Evolutionary conservation across 2,329 filamentous ascomycete species (phyloP).

Genomic region (Nakataea oryzae): DNA sequence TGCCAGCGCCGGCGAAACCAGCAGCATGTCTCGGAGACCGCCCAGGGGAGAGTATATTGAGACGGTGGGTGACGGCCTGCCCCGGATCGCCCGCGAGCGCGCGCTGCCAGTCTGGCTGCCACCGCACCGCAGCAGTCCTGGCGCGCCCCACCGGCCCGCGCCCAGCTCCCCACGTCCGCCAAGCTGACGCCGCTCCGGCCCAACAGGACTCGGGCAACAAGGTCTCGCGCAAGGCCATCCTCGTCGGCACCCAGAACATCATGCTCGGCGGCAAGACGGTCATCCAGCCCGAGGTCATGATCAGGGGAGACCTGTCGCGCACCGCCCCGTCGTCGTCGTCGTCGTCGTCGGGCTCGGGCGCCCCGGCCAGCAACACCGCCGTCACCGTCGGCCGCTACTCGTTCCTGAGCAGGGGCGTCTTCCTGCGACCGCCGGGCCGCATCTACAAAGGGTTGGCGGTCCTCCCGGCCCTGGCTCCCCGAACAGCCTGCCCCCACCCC

Average conservation of each 20-base stretch:
- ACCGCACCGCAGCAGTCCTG: background rate
- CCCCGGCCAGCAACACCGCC: slow-evolving; percentile 47
- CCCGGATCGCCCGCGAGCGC: background rate
- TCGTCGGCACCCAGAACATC: slow-evolving; percentile 95
- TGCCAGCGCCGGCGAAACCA: background rate
- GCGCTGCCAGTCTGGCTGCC: background rate
- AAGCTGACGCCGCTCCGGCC: background rate
- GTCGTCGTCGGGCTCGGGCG: slow-evolving; percentile 25
- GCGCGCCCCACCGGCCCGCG: too few species aligned
- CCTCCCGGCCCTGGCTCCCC: background rate
- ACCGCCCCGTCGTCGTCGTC: slow-evolving; percentile 35
- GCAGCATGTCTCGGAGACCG: slow-evolving; percentile 62
- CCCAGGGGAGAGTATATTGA: slow-evolving; percentile 93
- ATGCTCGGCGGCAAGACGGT: slow-evolving; percentile 94
- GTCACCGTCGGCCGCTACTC: slow-evolving; percentile 89
- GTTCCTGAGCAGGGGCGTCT: slow-evolving; percentile 69
- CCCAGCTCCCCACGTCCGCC: too few species aligned
- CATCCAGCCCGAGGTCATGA: slow-evolving; percentile 89
- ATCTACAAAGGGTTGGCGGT: slow-evolving; percentile 58
- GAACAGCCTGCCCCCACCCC: background rate
- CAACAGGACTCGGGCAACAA: slow-evolving; percentile 92
- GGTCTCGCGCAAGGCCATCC: slow-evolving; percentile 81
- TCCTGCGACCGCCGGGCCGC: slow-evolving; percentile 74
- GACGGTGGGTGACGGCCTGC: slow-evolving; percentile 53
- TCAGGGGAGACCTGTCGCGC: slow-evolving; percentile 76